Evolutionary conservation across 1,284 basidiomycete genomes (phyloP), one percentile per base, ranked within the genome.

Genomic region (Thecaphora thlaspeos): DNA sequence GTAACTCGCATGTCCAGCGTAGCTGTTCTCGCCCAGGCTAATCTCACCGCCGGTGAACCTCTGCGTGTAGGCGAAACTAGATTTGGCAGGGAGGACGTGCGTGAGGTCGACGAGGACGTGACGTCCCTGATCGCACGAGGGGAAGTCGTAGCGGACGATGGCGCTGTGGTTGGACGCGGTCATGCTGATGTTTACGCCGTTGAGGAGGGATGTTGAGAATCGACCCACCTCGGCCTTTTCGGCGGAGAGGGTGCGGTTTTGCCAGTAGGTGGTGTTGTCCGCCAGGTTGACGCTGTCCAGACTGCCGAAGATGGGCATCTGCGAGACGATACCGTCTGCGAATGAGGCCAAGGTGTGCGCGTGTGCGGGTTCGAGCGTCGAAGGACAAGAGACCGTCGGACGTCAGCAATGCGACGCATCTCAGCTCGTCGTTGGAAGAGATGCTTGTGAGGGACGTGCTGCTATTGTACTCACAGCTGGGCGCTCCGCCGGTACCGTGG

Each of bases 91-190:
- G 9, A 56, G 49, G 38, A 61, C 61, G 44, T 60, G 49, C 14
- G 61, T 51, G 44, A 48, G 51, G 48, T 63, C 61, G 18, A 51
- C 34, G 15, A 63, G 51, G 32, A 63, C 19, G 36, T 38, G 34
- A 2, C 57, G 61, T 4, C 32, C 36, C 1, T 21, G 28, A 11
- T 32, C 30, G 24, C 43, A 21, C 15, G 41, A 7, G 18, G 55
- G 44, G 42, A 48, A 66, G 1, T 55, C 57, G 40, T 54, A 66
- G 9, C 55, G 40, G 14, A 51, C 11, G 10, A 62, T 37, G 19
- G 55, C 62, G 5, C 60, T 45, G 19, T 55, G 46, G 1, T 55
- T n/a, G 7, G 62, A 63, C 19, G 48, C 39, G 10, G 60, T 55
- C 4, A 41, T 43, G 40, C 59, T 55, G 42, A 63, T 48, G 32